Base-by-base conservation (phyloP, 441 rosid species). In the Omphalea diandra region DNA sequence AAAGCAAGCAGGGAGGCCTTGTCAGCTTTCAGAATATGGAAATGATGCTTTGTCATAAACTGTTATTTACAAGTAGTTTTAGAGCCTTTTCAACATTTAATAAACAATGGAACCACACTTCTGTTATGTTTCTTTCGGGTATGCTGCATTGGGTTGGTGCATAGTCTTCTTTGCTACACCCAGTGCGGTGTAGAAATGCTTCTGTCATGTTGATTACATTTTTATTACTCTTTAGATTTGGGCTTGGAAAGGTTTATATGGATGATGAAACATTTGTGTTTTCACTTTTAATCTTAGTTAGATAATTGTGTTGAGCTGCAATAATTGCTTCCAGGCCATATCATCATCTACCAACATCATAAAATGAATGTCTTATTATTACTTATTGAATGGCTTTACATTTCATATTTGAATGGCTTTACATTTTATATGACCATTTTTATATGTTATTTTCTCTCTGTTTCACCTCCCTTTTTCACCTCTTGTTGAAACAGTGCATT, bases 401-500 rank as follows among this genome's bases (percentile, higher is more conserved):
- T 24, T 22, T 11, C 49, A 61, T 38, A 60, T 35, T 36, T 43
- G 12, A 24, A 29, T 69, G 22, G 38, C 1, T 15, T 52, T 62
- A 41, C n/a, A 0, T 24, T 22, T 11, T 33, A 61, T 38, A 60
- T 35, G n/a, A 36, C 64, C 15, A 18, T 60, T 12, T 20, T 52
- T 17, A 60, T 35, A 12, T 6, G 7, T 14, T 4, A 26, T 26
- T 41, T 47, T 17, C 18, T 65, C 41, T 18, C 31, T 49, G 43
- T 17, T 33, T 32, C 6, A 14, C 35, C 33, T 29, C 36, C 22
- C 65, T 27, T 20, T 71, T 7, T 24, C 33, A 8, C 15, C 20
- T 50, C 32, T 56, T 75, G 26, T 74, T 65, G 52, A n/a, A 70
- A 70, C 82, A 89, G 90, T 75, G 95, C 95, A 9, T 83, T 88